Conservation (phyloP, 345 rosid genomes). For the Corchorus capsularis region DNA sequence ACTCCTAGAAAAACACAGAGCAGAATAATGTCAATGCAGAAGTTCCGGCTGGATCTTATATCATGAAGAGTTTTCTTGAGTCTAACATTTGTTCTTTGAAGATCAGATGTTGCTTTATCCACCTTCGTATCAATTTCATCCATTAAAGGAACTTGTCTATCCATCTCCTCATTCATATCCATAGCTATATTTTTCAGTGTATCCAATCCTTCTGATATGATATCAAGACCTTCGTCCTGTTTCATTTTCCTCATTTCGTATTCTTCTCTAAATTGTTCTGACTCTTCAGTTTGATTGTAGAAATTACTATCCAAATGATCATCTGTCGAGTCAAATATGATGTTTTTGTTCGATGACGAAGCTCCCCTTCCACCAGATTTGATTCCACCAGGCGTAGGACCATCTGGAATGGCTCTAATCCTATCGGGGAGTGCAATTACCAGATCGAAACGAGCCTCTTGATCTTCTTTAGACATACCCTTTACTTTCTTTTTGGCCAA, state of each 20-base stretch:
- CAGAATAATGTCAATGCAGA: slow-evolving; percentile 76
- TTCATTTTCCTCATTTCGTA: slow-evolving; percentile 76
- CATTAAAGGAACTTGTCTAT: slow-evolving; percentile 75
- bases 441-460: slow-evolving; percentile 53
- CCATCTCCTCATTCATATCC: slow-evolving; percentile 71
- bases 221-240: slow-evolving; percentile 78
- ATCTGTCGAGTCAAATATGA: slow-evolving; percentile 74
- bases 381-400: slow-evolving; percentile 34
- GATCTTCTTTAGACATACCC: slow-evolving; percentile 71
- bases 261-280: slow-evolving; percentile 66
- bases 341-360: slow-evolving; percentile 57
- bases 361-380: slow-evolving; percentile 56
- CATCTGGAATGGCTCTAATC: slow-evolving; percentile 75
- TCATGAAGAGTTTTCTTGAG: slow-evolving; percentile 68
- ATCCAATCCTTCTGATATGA: slow-evolving; percentile 51
- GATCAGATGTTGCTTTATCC: slow-evolving; percentile 65
- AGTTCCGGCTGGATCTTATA: slow-evolving; percentile 76
- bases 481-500: slow-evolving; percentile 71
- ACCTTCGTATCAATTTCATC: slow-evolving; percentile 88
- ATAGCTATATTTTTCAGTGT: slow-evolving; percentile 51
- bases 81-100: slow-evolving; percentile 70
- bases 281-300: slow-evolving; percentile 70
- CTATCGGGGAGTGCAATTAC: slow-evolving; percentile 64
- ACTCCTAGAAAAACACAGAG: slow-evolving; percentile 74
- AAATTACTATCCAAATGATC: slow-evolving; percentile 41